phyloP scores from a whole-genome alignment of 495 filamentous ascomycete species.

The Tuber brumale region DNA sequence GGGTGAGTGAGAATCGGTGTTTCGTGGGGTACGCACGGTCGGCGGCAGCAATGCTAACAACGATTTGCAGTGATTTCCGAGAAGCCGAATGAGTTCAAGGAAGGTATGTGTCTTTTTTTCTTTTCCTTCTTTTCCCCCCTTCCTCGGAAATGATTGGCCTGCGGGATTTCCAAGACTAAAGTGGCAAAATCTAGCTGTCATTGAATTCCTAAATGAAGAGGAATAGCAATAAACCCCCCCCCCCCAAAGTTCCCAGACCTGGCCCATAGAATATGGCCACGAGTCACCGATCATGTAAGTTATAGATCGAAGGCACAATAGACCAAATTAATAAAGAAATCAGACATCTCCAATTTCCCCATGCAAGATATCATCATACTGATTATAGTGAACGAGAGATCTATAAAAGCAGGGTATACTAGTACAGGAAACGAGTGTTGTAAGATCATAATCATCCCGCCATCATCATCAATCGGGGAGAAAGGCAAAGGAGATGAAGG shows the following conservation, averaged over 20 bases:
- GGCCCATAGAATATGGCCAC: not conserved
- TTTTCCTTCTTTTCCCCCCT: not conserved
- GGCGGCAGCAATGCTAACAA: conserved; percentile 5
- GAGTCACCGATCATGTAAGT: not conserved
- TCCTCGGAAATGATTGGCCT: conserved; percentile 2
- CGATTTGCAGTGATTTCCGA: conserved; percentile 66
- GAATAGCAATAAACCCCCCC: conserved; percentile 43
- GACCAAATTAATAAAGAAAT: not conserved
- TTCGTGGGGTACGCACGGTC: not conserved
- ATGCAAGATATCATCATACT: conserved; percentile 2
- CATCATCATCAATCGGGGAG: not conserved
- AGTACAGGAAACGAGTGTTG: conserved; percentile 1
- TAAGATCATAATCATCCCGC: not conserved
- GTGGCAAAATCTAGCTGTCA: conserved; percentile 48
- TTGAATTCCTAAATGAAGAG: conserved; percentile 57
- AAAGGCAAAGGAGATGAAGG: not conserved
- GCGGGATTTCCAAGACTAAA: not conserved
- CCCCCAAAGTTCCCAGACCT: not conserved
- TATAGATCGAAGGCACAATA: not conserved
- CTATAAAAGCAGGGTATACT: conserved; percentile 1
- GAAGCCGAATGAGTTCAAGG: conserved; percentile 77
- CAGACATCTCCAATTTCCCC: not conserved
- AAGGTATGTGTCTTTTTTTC: conserved; percentile 52
- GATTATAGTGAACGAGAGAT: not conserved
- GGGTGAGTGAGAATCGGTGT: conserved; percentile 43